phyloP scores from a whole-genome alignment of 345 rosid species.

The Nephelium lappaceum region DNA sequence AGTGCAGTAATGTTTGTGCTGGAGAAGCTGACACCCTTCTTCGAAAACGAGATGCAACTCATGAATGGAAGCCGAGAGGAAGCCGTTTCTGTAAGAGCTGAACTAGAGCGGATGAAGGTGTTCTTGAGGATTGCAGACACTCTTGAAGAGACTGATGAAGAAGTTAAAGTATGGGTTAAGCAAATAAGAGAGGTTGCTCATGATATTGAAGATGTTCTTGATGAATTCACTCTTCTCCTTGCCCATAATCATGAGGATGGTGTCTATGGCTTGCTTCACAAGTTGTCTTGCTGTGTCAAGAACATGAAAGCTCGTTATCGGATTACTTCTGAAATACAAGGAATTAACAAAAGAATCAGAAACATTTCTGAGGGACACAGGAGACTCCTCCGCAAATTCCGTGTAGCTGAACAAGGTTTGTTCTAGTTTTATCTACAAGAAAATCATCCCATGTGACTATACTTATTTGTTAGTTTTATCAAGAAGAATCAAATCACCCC shows the following conservation, averaged over 20 bases:
- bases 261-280: constrained; percentile 12
- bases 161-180: constrained; percentile 34
- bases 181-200: constrained; percentile 37
- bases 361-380: too few relatives aligned
- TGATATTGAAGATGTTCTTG: constrained; percentile 40
- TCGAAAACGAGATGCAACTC: constrained; percentile 19
- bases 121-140: constrained; percentile 34
- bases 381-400: too few relatives aligned
- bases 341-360: too few relatives aligned
- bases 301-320: constrained; percentile 33
- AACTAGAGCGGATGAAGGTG: constrained; percentile 31
- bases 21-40: constrained; percentile 29
- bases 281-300: constrained; percentile 21
- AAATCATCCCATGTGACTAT: too few relatives aligned
- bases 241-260: constrained; percentile 20
- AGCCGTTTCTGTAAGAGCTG: constrained; percentile 19
- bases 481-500: too few relatives aligned
- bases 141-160: constrained; percentile 22
- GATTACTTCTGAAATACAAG: constrained; percentile 18
- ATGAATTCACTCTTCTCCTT: constrained; percentile 35
- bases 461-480: too few relatives aligned
- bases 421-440: too few relatives aligned
- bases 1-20: constrained; percentile 28
- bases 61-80: constrained; percentile 26
- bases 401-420: too few relatives aligned